Evolutionary conservation across 495 filamentous ascomycete genomes (phyloP).

Genomic region (Aspergillus sclerotioniger): DNA sequence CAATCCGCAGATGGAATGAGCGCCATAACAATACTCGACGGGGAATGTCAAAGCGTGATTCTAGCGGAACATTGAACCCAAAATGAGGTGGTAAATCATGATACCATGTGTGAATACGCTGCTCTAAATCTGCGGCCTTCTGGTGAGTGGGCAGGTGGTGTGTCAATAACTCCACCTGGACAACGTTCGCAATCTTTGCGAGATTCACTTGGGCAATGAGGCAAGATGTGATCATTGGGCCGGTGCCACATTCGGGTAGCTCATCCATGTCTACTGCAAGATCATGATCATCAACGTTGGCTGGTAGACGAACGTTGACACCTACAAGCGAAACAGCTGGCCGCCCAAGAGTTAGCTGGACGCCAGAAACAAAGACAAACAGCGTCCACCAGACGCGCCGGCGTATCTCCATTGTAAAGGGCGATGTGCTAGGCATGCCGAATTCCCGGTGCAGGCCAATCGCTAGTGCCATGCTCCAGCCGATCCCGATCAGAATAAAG

Average conservation of each 20-base stretch:
- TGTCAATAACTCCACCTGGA: conserved; percentile 24
- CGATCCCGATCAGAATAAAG: conserved; percentile 24
- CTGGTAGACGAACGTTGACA: conserved; percentile 21
- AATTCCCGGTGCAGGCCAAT: conserved; percentile 25
- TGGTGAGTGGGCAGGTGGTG: conserved; percentile 20
- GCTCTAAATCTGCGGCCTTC: conserved; percentile 18
- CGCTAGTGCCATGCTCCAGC: conserved; percentile 24
- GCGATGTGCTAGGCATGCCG: conserved; percentile 24
- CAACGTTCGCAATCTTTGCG: conserved; percentile 25
- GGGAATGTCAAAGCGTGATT: conserved; percentile 18
- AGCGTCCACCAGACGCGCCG: conserved; percentile 39
- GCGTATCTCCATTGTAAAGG: conserved; percentile 33
- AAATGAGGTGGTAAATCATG: conserved; percentile 20
- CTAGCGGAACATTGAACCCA: conserved; percentile 7
- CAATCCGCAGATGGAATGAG: conserved; percentile 24
- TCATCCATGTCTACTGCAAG: conserved; percentile 26
- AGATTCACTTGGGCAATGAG: conserved; percentile 26
- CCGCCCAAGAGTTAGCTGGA: conserved; percentile 20
- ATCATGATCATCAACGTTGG: conserved; percentile 23
- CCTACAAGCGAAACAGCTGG: conserved; percentile 23
- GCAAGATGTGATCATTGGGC: conserved; percentile 21
- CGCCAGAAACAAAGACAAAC: conserved; percentile 25
- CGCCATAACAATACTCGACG: conserved; percentile 18
- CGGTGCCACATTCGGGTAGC: conserved; percentile 13
- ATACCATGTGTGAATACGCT: conserved; percentile 17